Base-by-base conservation (phyloP, 2,329 filamentous ascomycete species). In the Fusarium buxicola region DNA sequence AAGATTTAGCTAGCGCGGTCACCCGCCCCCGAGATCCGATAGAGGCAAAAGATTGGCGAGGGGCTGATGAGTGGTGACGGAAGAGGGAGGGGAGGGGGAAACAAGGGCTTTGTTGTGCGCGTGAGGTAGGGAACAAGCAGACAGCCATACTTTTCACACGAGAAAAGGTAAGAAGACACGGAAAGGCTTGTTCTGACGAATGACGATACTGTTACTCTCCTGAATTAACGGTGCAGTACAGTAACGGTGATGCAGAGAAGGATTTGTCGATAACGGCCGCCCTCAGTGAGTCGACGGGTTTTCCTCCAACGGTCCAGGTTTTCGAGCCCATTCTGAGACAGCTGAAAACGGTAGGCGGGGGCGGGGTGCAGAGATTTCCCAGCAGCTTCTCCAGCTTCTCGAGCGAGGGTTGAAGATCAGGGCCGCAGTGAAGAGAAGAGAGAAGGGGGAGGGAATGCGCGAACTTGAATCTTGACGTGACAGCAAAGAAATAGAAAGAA, bases 331-430 rank as follows among this genome's bases (percentile, higher is more conserved):
- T 57, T 56, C 39, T 31, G 32, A 45, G 46, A 49, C 51, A 56
- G 55, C 67, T 66, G 61, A 57, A 69, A 68, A 52, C 54, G 60
- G 69, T 65, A 68, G 69, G 69, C 69, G 69, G 69, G 69, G 69
- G 69, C 69, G 69, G 69, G 69, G 69, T 71, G 69, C 69, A 71
- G 69, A 71, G 69, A 71, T 71, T 71, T 69, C 63, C 62, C 50
- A 66, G 44, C 35, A 56, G 40, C 52, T 65, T 67, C 50, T 46
- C 56, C 44, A 53, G 50, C 43, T 56, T 65, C 32, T 41, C 32
- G 30, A 56, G 63, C 59, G 36, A 52, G 45, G 15, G 49, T 57
- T 47, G 39, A 47, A 16, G 45, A 38, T 24, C 39, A 52, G 36
- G 28, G 57, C 38, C 46, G 36, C 16, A 13, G 31, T n/a, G 28